Evolutionary conservation across 2,329 filamentous ascomycete species (phyloP), one percentile per base, ranked within the genome.

Genomic region (Tolypocladium ovalisporum): DNA sequence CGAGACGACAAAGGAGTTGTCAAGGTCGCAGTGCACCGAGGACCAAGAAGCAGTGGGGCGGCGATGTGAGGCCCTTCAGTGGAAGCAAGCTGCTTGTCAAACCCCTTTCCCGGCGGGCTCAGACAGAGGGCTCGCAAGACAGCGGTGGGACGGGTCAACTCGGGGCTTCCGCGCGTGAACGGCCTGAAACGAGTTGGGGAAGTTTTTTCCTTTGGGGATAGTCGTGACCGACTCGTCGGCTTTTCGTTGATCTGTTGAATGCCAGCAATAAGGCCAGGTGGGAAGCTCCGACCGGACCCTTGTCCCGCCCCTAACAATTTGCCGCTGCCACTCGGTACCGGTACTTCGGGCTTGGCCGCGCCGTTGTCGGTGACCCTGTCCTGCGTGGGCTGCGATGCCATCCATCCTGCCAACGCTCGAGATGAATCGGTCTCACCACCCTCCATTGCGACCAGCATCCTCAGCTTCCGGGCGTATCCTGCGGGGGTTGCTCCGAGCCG

Each of bases 141-240:
- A 56, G 40, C 32, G 44, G 47, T 40, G 36, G 55, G 55, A 40
- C 36, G 47, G 55, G 36, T 15, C 52, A 32, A 52, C 39, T 29
- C 27, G 22, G 35, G 55, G 29, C 55, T 39, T 56, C 55, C 55
- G 47, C 55, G 35, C 51, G 52, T 42, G 57, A 58, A 57, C 35
- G 37, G 56, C 55, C 58, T 54, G 47, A 58, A 57, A 60, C 51
- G 56, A 62, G 61, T 62, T 62, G 59, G 61, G 61, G 61, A 47
- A 52, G 37, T 42, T 27, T 57, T 42, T 62, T 62, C 52, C 56
- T 58, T 58, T 54, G 57, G 59, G 58, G 47, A 36, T 32, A n/a
- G n/a, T 37, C 24, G 39, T 19, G 47, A 24, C 56, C 42, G 44
- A 34, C 36, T 37, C 35, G 35, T 52, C 35, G 37, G 54, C 39